These are phyloP conservation scores for Butyriboletus loyo DNA, from an alignment of 768 basidiomycete species.

Conservation along the genomic window DNA sequence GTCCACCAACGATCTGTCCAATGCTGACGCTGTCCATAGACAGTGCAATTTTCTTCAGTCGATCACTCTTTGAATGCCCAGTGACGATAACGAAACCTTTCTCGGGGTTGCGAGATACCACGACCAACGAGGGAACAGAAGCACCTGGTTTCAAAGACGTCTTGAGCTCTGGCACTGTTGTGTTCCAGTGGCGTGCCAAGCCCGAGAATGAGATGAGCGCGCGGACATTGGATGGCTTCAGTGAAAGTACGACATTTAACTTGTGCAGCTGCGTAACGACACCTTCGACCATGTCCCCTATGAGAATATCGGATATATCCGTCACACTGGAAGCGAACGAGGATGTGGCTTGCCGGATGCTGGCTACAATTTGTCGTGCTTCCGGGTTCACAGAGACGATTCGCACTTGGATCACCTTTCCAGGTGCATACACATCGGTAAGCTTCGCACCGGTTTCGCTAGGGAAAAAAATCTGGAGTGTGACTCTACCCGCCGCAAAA, in stretches of 20 bases:
- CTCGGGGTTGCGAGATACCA: constrained; percentile 86
- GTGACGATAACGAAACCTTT: constrained; percentile 86
- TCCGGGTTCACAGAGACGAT: constrained; percentile 63
- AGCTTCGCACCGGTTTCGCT: constrained; percentile 70
- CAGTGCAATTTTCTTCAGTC: constrained; percentile 48
- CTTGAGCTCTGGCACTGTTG: constrained; percentile 65
- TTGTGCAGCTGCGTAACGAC: constrained; percentile 79
- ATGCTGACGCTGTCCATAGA: constrained; percentile 63
- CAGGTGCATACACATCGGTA: constrained; percentile 64
- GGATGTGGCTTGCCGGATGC: constrained; percentile 75
- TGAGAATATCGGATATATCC: constrained; percentile 72
- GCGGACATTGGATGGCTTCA: constrained; percentile 65
- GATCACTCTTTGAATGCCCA: constrained; percentile 59
- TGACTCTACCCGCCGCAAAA: background rate
- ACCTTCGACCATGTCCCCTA: constrained; percentile 73
- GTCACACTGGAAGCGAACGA: constrained; percentile 45
- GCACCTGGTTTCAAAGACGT: constrained; percentile 64
- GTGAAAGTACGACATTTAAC: constrained; percentile 72
- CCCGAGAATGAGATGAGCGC: constrained; percentile 87
- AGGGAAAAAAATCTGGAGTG: background rate
- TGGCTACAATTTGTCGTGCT: constrained; percentile 69
- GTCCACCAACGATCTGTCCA: constrained; percentile 77
- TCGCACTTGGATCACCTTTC: constrained; percentile 82
- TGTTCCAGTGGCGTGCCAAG: constrained; percentile 73
- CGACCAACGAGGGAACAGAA: constrained; percentile 69